phyloP scores from a whole-genome alignment of 768 basidiomycete species.

The Kwoniella newhampshirensis region DNA sequence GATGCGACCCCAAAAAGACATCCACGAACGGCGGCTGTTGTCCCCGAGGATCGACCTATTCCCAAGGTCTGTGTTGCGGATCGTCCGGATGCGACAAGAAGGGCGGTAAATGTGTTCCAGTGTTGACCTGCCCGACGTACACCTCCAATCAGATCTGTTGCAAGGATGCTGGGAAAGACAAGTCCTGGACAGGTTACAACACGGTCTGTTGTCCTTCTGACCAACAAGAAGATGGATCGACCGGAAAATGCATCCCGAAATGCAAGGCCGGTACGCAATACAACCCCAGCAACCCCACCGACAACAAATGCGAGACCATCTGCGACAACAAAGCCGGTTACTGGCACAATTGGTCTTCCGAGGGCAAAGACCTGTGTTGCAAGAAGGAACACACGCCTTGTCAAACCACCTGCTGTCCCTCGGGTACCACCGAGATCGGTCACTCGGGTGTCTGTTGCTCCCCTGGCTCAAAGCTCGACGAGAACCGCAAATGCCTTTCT shows the following conservation, averaged over 20 bases:
- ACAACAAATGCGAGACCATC: constrained; percentile 22
- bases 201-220: constrained; percentile 41
- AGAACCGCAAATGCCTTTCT: constrained; percentile 30
- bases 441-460: constrained; percentile 33
- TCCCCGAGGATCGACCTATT: constrained; percentile 41
- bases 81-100: constrained; percentile 23
- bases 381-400: constrained; percentile 19
- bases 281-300: constrained; percentile 24
- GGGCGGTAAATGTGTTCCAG: constrained; percentile 30
- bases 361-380: constrained; percentile 31
- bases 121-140: constrained; percentile 22
- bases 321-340: constrained; percentile 31
- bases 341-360: constrained; percentile 20
- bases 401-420: constrained; percentile 35
- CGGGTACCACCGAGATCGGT: constrained; percentile 22
- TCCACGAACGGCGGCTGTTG: constrained; percentile 43
- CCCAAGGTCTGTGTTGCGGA: constrained; percentile 40
- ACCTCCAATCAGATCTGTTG: constrained; percentile 33
- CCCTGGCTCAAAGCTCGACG: constrained; percentile 22
- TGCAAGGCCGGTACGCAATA: constrained; percentile 29
- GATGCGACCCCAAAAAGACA: constrained; percentile 24
- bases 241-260: constrained; percentile 23
- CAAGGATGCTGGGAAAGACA: constrained; percentile 11
- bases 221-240: constrained; percentile 28
- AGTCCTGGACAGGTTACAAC: constrained; percentile 30